Base-by-base conservation (phyloP, 2,329 filamentous ascomycete genomes). In the Curvularia sp. region DNA sequence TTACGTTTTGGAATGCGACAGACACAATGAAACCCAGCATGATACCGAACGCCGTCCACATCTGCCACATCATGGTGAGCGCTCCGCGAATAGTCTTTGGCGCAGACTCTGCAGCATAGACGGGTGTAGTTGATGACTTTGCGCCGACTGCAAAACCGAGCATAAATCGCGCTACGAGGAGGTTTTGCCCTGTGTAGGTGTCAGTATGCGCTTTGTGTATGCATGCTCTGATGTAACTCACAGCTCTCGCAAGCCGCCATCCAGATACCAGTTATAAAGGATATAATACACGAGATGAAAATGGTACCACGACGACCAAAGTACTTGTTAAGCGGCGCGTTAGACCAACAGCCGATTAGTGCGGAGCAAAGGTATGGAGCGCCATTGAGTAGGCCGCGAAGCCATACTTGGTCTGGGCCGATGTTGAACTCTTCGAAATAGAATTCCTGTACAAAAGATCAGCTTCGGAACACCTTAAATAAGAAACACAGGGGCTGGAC, bases 51-150 rank as follows among this genome's bases (percentile, higher is more conserved):
- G 68, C 70, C 5, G 69, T 73, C 65, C 69, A 78, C 77, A 83
- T 81, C 63, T 84, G 82, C 82, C 82, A 83, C 77, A 80, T 81
- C 77, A 84, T 83, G 4, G 82, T 81, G 5, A 84, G 62, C 0
- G 80, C 81, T 12, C 82, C 82, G 38, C 82, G 75, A 38, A 84
- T 83, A 1, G 74, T 79, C 13, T 81, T 79, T 0, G 82, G 81
- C 2, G 81, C 77, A 51, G 79, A 81, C 63, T 83, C 81, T 5
- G 81, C 80, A 0, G 79, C 79, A 57, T 81, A 82, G 6, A 83
- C 78, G 0, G 81, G 80, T 1, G 81, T 79, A 0, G 81, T 83
- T 0, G 63, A 67, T 4, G 68, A 73, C 50, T 75, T 75, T 6
- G 70, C 70, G 6, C 73, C 73, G 12, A 75, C 70, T 1, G 71